Base-by-base conservation (phyloP, 441 rosid species). In the Macaranga tanarius region DNA sequence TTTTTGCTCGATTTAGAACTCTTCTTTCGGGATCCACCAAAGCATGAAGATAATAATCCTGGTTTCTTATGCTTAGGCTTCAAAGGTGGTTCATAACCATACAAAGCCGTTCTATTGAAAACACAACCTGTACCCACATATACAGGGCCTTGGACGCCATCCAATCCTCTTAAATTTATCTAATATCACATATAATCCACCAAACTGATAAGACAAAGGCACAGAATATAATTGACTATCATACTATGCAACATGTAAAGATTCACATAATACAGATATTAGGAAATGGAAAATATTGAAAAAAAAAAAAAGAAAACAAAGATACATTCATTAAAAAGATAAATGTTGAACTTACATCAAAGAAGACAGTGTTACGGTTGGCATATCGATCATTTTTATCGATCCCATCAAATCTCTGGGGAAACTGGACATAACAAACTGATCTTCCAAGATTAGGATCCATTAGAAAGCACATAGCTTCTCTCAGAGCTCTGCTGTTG, bases 111-210 rank as follows among this genome's bases (percentile, higher is more conserved):
- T 74, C 86, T 79, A 22, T 83, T 84, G 81, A 86, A 86, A 61
- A 86, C 89, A 51, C 89, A 86, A 52, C 89, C 89, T 0, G 89
- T 86, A 61, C 89, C 89, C 70, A 86, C 89, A 7, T 86, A 86
- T 0, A 86, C 89, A n/a, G 89, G 89, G 34, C 89, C 89, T 84
- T 86, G 89, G 76, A 86, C 81, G 59, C 89, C 89, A 61, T 86
- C 89, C 73, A 76, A 60, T 25, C 89, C 89, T 76, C 89, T 82
- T 77, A 86, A 80, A 71, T 86, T 86, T 64, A 86, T 86, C 89
- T 86, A 70, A 31, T 47, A 64, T 60, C 10, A 23, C 51, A 66
- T 38, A 12, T 19, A 0, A 28, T 63, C 16, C 55, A 65, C 40
- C 38, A 70, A 52, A 34, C 57, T 55, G n/a, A 23, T 28, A 17